A percentile compares a stretch with the other conserved stretches of the same genome.
Evolutionary conservation across 352 stramenopile species (phyloP).

Genomic region (Phytophthora pseudosyringae): DNA sequence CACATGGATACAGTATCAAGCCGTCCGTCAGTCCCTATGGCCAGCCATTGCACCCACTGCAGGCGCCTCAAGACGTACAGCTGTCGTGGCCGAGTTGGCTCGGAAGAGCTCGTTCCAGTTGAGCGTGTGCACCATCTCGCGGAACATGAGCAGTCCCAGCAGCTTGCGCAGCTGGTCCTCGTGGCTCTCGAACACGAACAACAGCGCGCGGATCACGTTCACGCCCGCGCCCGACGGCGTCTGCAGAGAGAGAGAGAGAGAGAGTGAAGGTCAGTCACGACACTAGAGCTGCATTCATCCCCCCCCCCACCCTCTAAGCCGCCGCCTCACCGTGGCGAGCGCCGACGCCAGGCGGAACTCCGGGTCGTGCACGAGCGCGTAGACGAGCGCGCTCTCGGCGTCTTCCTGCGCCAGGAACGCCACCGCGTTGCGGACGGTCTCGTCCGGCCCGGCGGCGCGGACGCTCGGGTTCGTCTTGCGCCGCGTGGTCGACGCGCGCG

Average conservation of each 20-base stretch:
- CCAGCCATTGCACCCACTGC: slow-evolving; percentile 4
- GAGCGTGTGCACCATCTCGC: slow-evolving; percentile 77
- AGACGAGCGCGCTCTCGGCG: slow-evolving; percentile 71
- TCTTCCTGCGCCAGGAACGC: slow-evolving; percentile 73
- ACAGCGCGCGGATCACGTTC: slow-evolving; percentile 66
- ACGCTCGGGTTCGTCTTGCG: slow-evolving; percentile 21
- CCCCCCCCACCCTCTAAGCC: neutral
- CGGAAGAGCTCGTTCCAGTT: slow-evolving; percentile 89
- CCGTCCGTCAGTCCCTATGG: slow-evolving; percentile 1
- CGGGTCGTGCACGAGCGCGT: slow-evolving; percentile 77
- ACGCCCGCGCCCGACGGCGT: slow-evolving; percentile 47
- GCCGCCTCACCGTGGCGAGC: slow-evolving; percentile 47
- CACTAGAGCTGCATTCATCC: neutral
- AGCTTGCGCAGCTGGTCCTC: slow-evolving; percentile 79
- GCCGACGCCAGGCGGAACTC: slow-evolving; percentile 78
- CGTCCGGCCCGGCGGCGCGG: slow-evolving; percentile 28
- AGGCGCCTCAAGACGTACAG: slow-evolving; percentile 37
- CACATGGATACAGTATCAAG: neutral
- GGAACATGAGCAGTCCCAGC: slow-evolving; percentile 73
- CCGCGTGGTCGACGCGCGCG: neutral
- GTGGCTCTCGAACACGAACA: slow-evolving; percentile 78
- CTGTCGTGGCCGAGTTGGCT: slow-evolving; percentile 77
- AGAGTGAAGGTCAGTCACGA: slow-evolving; percentile 2
- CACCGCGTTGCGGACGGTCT: slow-evolving; percentile 71
- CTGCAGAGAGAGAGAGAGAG: slow-evolving; percentile 12